Base-by-base conservation (phyloP, 495 filamentous ascomycete genomes). In the Melanomma pulvis-pyrius region DNA sequence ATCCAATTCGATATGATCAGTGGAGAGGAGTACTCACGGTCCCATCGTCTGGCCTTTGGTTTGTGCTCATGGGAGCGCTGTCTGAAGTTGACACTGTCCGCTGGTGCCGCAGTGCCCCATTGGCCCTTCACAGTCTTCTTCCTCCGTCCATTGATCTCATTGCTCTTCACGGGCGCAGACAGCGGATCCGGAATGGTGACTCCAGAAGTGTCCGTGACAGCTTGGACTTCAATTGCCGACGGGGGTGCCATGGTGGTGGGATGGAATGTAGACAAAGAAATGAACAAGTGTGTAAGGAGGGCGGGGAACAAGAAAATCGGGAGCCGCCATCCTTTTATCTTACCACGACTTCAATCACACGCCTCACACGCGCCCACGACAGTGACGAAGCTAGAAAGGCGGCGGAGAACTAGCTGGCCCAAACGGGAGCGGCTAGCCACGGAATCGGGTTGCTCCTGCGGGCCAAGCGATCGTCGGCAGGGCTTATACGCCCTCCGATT, bases 51-150 rank as follows among this genome's bases (percentile, higher is more conserved):
- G 1, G 93, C 89, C 73, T 86, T 87, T 0, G 90, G 90, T 75
- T 93, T 96, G 48, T 86, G 84, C 41, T 80, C 79, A 56, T 83
- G 67, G 63, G 83, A 69, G 73, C 86, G 87, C 59, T 84, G 85
- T 79, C 96, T 96, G 78, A 94, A 98, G 81, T 90, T 87, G 62
- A 91, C 89, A 77, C 88, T 92, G 76, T 85, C 88, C 19, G 87
- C 86, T 44, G 82, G 80, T 17, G 92, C 89, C 30, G 94, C 94
- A 48, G 91, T 83, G n/a, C 87, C 89, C 34, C 86, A 88, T 59
- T 85, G 81, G 39, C 93, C 78, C 63, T 84, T 83, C 1, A 87
- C 87, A 19, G 82, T 80, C 74, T 88, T 91, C 54, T 82, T 83
- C 41, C 94, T 83, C 72, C 90, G 79, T 11, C 82, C 88, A 25